Base-by-base conservation (phyloP, 2,329 filamentous ascomycete genomes). In the Exserohilum turcica region DNA sequence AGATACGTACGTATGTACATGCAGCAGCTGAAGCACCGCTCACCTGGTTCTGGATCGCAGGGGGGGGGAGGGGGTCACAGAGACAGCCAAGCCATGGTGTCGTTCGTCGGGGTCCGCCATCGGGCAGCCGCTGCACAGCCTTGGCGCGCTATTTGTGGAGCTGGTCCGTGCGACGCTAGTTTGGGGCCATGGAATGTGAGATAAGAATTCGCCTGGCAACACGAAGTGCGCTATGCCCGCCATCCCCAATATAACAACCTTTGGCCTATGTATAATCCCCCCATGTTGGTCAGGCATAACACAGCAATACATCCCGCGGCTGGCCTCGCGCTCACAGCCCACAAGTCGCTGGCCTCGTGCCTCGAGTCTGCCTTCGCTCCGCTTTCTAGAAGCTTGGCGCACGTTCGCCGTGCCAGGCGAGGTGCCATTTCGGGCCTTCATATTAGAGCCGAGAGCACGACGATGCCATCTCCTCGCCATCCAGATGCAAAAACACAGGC, bases 141-240 rank as follows among this genome's bases (percentile, higher is more conserved):
- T n/a, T n/a, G n/a, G n/a, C n/a, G 50, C 40, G 50, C 46, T 39
- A 54, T 54, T 49, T 54, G 40, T 40, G 33, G 51, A 40, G 33
- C 46, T 44, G 40, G 48, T 39, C 51, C 12, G 35, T 50, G 46
- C 33, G 16, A 33, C 39, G 40, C 51, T 39, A 45, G 24, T 24
- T 40, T 24, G 51, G 51, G 39, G 12, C 40, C 28, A 36, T 29
- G 15, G 38, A 38, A 13, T 48, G n/a, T 29, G 44, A 39, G 19
- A 51, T 51, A 37, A 47, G 18, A n/a, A 19, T 31, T 6, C 32
- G 19, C 33, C 15, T 12, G 39, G 37, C 37, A 46, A 32, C 44
- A 42, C 31, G 43, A 38, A 43, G 33, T 54, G 51, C 39, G 39
- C 39, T 32, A 29, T 49, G 12, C 28, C 21, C 27, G 37, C 10